Conservation (phyloP, 208 protist species). For the Wallacemonas collosoma region DNA sequence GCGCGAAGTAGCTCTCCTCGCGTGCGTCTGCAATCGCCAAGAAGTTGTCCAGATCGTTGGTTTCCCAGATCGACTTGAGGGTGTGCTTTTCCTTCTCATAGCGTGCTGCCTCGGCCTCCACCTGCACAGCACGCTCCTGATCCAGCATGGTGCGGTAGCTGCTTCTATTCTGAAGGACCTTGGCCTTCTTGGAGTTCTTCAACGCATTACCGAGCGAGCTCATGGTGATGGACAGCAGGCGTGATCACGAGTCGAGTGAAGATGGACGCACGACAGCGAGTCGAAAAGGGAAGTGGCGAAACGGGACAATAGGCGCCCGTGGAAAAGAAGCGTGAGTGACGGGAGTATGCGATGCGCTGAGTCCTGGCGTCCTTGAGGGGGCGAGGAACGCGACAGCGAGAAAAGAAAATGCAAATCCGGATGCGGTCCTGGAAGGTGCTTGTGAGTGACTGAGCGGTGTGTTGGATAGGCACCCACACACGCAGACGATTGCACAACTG, state of each 20-base stretch:
- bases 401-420: too few relatives aligned
- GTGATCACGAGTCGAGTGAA: not conserved
- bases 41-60: constrained; percentile 87
- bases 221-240: constrained; percentile 14
- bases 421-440: too few relatives aligned
- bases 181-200: constrained; percentile 67
- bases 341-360: too few relatives aligned
- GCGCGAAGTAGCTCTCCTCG: constrained; percentile 85
- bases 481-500: too few relatives aligned
- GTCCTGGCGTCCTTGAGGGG: too few relatives aligned
- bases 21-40: constrained; percentile 83
- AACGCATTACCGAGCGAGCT: constrained; percentile 75
- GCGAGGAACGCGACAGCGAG: too few relatives aligned
- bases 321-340: not conserved
- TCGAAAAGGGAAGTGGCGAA: not conserved
- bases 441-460: too few relatives aligned
- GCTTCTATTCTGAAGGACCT: constrained; percentile 35
- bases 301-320: not conserved
- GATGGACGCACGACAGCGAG: not conserved
- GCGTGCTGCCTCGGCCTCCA: constrained; percentile 47
- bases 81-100: constrained; percentile 38
- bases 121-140: constrained; percentile 37
- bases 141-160: constrained; percentile 53
- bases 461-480: too few relatives aligned
- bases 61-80: constrained; percentile 91